Base-by-base conservation (phyloP, 768 basidiomycete species). In the Lepiota venenata region DNA sequence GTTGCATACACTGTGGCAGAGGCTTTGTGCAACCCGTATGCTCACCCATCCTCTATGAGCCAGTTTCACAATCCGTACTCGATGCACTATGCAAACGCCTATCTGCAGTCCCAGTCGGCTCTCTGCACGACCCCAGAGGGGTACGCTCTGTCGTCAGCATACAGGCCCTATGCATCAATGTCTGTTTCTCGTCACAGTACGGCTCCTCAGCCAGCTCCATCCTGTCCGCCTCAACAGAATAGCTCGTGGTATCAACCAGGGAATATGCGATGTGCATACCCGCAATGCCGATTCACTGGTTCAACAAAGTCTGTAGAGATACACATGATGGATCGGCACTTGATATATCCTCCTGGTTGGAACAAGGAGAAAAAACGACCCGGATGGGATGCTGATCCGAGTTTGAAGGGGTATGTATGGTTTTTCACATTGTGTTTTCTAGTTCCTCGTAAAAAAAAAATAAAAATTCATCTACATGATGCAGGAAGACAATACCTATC, bases 301-400 rank as follows among this genome's bases (percentile, higher is more conserved):
- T 85, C 89, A 3, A 71, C 74, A 38, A 88, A 89, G 64, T 72
- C 81, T 21, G 80, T 92, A 14, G 87, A 92, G 66, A 76, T 73
- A 25, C 92, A 94, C 63, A 87, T 84, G 83, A 93, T 92, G 91
- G 91, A 93, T 61, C 78, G 91, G n/a, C 91, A 93, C 66, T 75
- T 93, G 40, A 83, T 93, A 44, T 91, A 82, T 59, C 91, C 92
- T 20, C 77, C 80, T 41, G 85, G 83, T 18, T 91, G 87, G 84
- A 74, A 85, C 25, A 74, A 79, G 43, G 66, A 68, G 58, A 76
- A 77, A 52, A 80, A 74, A 62, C 52, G 66, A 35, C 22, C 46
- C 1, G 86, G 86, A 27, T 91, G 90, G 89, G 90, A 91, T 63
- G 83, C 91, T 2, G 91, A 92, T 69, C 88, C 87, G 14, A 85